These are phyloP conservation scores for Urochloa ruziziensis DNA, from an alignment of 176 grass and related monocot species.

Conservation along the genomic window DNA sequence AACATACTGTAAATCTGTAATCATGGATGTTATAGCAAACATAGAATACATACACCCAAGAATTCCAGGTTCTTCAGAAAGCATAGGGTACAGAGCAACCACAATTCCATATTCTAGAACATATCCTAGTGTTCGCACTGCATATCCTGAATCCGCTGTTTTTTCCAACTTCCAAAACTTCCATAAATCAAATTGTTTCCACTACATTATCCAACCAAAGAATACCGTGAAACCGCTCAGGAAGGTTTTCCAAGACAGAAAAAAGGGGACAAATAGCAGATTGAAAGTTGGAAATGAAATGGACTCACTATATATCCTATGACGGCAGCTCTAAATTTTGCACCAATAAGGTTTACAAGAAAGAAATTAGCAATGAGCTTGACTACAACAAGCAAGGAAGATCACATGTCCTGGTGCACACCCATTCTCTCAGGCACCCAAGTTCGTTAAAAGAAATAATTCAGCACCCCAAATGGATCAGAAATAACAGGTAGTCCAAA, in stretches of 20 bases:
- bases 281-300: not conserved
- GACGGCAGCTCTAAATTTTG: not conserved
- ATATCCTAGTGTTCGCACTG: not conserved
- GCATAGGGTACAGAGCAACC: not conserved
- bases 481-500: conserved; percentile 16
- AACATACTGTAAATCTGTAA: not conserved
- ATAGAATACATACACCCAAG: not conserved
- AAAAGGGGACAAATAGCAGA: not conserved
- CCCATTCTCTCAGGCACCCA: conserved; percentile 15
- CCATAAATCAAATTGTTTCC: not conserved
- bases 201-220: not conserved
- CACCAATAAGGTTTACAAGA: not conserved
- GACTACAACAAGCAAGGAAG: conserved; percentile 17
- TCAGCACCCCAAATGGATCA: conserved; percentile 18
- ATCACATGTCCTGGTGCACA: not conserved
- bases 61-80: conserved; percentile 11
- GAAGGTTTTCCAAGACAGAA: not conserved
- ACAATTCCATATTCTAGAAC: not conserved
- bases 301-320: not conserved
- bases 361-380: conserved; percentile 6
- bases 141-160: not conserved
- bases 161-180: not conserved
- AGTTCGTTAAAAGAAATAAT: conserved; percentile 7
- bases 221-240: not conserved
- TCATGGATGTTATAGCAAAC: not conserved